Conservation (phyloP, 2,329 filamentous ascomycete species). For the Penicillium sp. region DNA sequence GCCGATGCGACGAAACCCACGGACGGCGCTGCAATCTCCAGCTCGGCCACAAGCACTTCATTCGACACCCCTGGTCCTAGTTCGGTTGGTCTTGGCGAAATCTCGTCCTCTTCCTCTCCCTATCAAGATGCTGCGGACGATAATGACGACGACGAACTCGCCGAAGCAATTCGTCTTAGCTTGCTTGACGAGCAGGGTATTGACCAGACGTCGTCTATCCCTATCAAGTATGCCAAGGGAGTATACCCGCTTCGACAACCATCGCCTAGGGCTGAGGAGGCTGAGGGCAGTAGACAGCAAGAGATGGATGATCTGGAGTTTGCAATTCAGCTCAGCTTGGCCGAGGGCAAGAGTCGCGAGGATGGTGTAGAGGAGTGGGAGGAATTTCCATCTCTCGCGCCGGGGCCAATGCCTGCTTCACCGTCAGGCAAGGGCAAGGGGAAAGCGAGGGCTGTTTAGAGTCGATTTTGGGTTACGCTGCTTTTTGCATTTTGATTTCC, state of each 20-base stretch:
- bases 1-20: constrained; percentile 50
- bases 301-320: constrained; percentile 61
- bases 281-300: constrained; percentile 42
- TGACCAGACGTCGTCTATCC: constrained; percentile 29
- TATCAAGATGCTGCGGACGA: constrained; percentile 45
- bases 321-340: constrained; percentile 62
- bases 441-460: constrained; percentile 30
- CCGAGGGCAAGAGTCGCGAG: constrained; percentile 55
- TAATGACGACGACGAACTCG: constrained; percentile 58
- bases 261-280: constrained; percentile 19
- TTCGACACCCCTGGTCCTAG: constrained; percentile 39
- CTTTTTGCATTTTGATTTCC: not conserved
- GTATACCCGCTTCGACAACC: constrained; percentile 17
- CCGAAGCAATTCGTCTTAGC: constrained; percentile 61
- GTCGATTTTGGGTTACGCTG: not conserved
- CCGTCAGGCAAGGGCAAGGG: constrained; percentile 35
- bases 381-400: constrained; percentile 34
- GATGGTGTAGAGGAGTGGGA: constrained; percentile 24
- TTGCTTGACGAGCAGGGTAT: constrained; percentile 39
- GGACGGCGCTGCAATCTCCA: constrained; percentile 37
- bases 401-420: constrained; percentile 18
- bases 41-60: constrained; percentile 42
- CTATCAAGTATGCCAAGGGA: constrained; percentile 39
- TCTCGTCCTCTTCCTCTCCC: constrained; percentile 40
- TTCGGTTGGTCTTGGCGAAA: constrained; percentile 30